Evolutionary conservation across 116 monocot genomes (phyloP), one percentile per base, ranked within the genome.

Genomic region (Posidonia oceanica): DNA sequence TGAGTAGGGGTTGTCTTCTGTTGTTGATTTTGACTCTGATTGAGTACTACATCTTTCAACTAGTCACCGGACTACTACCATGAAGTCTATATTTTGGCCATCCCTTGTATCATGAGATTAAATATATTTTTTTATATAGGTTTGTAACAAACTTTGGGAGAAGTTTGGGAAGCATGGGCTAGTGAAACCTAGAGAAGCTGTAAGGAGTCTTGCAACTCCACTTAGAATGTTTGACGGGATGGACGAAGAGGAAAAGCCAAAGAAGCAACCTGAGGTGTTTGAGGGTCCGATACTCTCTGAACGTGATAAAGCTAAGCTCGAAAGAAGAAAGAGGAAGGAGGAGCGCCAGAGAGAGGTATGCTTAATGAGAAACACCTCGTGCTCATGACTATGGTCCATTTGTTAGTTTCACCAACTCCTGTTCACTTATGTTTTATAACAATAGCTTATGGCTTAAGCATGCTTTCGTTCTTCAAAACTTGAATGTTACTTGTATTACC

Each of bases 151-250:
- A 69, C 71, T 97, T 12, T 87, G 82, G 2, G 89, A 87, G 20
- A 97, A 89, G 72, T 89, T 97, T 83, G 97, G 97, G 40, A 92
- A 86, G 66, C 92, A 92, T 79, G 97, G 81, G 6, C 63, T 92
- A 57, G 82, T 83, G 61, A 91, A 92, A 41, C 97, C 89, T 20
- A 97, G 92, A 62, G 76, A 64, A 61, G 85, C 85, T 54, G 87
- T 97, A 12, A 73, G 97, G 54, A 97, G 92, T 68, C 83, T 97
- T 6, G 92, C 89, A 36, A 81, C 82, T 52, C 97, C 97, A 13
- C 59, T 97, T 67, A 59, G 97, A 39, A 97, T 97, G 97, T 85
- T 75, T 71, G 97, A 92, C 75, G 97, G 97, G 66, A 91, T 97
- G 92, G 97, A 92, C 77, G 92, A 87, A 60, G 79, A 70, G 11